Percentiles rank a stretch among this genome's conserved stretches.
Evolutionary conservation across 2,329 filamentous ascomycete genomes (phyloP).

Genomic region (Pezicula neosporulosa): DNA sequence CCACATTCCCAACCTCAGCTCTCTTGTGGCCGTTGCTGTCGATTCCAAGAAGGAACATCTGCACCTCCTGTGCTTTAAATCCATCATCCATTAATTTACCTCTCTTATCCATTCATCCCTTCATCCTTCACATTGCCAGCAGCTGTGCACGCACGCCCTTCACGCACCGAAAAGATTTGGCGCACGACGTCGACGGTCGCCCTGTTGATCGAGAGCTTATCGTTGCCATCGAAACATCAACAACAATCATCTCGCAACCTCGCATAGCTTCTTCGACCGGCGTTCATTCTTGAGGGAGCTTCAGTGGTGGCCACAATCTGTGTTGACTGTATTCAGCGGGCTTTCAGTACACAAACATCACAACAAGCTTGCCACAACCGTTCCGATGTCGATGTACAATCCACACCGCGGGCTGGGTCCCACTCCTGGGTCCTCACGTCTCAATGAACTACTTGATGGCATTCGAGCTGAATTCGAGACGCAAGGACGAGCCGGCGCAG

Average conservation of each 20-base stretch:
- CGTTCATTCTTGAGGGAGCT: not conserved
- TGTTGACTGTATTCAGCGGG: not conserved
- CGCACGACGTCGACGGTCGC: not conserved
- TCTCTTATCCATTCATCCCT: too few relatives aligned
- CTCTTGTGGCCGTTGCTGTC: too few relatives aligned
- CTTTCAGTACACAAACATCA: not conserved
- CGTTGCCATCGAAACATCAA: too few relatives aligned
- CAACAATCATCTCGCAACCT: not conserved
- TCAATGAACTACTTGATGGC: slow-evolving; percentile 89
- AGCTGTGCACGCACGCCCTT: not conserved
- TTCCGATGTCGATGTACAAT: slow-evolving; percentile 76
- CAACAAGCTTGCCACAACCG: not conserved
- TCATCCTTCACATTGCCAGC: too few relatives aligned
- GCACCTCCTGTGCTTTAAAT: too few relatives aligned
- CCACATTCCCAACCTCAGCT: not conserved
- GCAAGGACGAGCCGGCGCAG: slow-evolving; percentile 75
- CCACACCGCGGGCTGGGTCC: slow-evolving; percentile 78
- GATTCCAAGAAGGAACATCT: too few relatives aligned
- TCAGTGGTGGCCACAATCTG: not conserved
- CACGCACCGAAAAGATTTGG: not conserved
- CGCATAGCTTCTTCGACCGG: not conserved
- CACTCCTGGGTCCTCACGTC: slow-evolving; percentile 52
- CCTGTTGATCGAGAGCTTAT: not conserved
- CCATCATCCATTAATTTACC: too few relatives aligned
- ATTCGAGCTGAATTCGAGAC: slow-evolving; percentile 88